Conservation (phyloP, 1,284 basidiomycete genomes). For the Heterobasidion occidentale region DNA sequence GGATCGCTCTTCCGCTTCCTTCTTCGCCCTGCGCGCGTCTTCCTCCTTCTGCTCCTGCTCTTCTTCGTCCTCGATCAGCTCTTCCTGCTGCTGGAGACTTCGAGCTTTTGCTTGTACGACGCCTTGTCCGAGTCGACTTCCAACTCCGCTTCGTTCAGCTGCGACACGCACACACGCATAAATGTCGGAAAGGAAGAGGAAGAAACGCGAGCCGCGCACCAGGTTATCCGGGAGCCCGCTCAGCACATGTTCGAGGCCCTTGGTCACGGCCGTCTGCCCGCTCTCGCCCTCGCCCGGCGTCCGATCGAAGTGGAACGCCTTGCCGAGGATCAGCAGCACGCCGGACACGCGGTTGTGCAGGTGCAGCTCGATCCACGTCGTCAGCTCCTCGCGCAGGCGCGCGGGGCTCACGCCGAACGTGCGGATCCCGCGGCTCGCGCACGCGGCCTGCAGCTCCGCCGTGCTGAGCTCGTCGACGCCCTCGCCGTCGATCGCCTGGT, state of each 20-base stretch:
- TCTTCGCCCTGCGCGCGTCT: constrained; percentile 80
- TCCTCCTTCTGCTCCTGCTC: constrained; percentile 97
- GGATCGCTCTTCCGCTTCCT: constrained; percentile 61
- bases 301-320: constrained; percentile 92
- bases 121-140: constrained; percentile 92
- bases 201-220: constrained; percentile 37
- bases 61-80: constrained; percentile 98
- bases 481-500: constrained; percentile 87
- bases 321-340: constrained; percentile 85
- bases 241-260: constrained; percentile 84
- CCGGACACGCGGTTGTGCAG: constrained; percentile 86
- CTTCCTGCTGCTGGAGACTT: constrained; percentile 98
- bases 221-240: constrained; percentile 92
- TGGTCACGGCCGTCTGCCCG: constrained; percentile 69
- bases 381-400: constrained; percentile 80
- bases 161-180: neutral
- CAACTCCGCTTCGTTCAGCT: constrained; percentile 96
- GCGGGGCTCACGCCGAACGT: constrained; percentile 81
- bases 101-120: constrained; percentile 96
- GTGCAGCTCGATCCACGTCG: constrained; percentile 93
- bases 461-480: constrained; percentile 89
- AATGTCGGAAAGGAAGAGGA: neutral
- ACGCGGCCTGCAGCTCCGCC: constrained; percentile 86
- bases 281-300: constrained; percentile 68
- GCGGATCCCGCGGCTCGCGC: constrained; percentile 91